Conservation (phyloP, 2,329 filamentous ascomycete genomes). For the Plectosphaerella cucumerina region DNA sequence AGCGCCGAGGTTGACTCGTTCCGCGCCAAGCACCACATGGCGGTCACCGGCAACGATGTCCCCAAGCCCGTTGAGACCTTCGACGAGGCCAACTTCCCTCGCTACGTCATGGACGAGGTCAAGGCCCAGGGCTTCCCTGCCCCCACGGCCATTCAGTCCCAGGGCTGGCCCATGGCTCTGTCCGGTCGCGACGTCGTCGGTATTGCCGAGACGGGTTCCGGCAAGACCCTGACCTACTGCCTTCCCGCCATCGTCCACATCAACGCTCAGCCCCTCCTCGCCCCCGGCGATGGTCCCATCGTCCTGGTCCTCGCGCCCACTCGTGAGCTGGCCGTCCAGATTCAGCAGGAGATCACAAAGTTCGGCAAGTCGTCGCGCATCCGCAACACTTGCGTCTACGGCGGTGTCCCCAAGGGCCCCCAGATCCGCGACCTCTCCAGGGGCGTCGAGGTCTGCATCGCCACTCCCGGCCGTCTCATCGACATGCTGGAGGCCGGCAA, state of each 20-base stretch:
- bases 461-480: constrained; percentile 94
- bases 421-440: constrained; percentile 93
- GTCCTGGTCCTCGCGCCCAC: constrained; percentile 94
- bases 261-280: constrained; percentile 95
- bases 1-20: constrained; percentile 81
- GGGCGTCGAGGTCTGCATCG: constrained; percentile 97
- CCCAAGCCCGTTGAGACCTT: constrained; percentile 96
- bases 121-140: constrained; percentile 95
- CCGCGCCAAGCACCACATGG: constrained; percentile 79
- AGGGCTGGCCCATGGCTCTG: constrained; percentile 98
- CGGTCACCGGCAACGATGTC: constrained; percentile 73
- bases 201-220: constrained; percentile 98
- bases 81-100: constrained; percentile 94
- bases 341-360: constrained; percentile 97
- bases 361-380: constrained; percentile 98
- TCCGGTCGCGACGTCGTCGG: constrained; percentile 97
- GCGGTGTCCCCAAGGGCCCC: constrained; percentile 95
- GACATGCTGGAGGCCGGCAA: constrained; percentile 98
- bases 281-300: constrained; percentile 92
- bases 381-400: constrained; percentile 97
- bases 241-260: constrained; percentile 98
- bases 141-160: constrained; percentile 94
- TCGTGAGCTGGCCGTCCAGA: constrained; percentile 96
- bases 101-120: constrained; percentile 97
- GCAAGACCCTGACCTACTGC: constrained; percentile 98